A percentile compares a stretch with the other conserved stretches of the same genome.
phyloP scores from a whole-genome alignment of 2,329 filamentous ascomycete genomes.

The Ascochyta clinopodiicola region DNA sequence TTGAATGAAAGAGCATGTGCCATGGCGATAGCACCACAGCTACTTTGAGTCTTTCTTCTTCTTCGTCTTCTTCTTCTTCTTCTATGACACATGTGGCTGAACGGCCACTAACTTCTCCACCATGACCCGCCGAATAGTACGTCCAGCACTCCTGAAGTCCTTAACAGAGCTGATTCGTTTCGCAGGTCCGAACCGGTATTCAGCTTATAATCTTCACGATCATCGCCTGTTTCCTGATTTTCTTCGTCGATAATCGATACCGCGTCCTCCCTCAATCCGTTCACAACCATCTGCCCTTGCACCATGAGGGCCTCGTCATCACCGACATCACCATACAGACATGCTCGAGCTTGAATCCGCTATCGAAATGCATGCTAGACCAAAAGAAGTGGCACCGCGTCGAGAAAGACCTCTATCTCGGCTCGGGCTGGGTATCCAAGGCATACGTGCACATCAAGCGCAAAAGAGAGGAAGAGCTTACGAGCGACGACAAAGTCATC shows the following conservation, averaged over 20 bases:
- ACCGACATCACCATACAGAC: constrained; percentile 82
- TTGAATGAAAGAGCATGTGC: constrained; percentile 4
- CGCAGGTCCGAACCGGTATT: constrained; percentile 66
- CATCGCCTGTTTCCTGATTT: constrained; percentile 70
- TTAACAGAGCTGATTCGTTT: neutral
- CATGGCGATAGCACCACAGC: constrained; percentile 21
- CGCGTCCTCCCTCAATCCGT: constrained; percentile 83
- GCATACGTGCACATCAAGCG: constrained; percentile 83
- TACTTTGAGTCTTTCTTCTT: constrained; percentile 4
- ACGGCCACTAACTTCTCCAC: constrained; percentile 16
- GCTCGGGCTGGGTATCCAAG: constrained; percentile 73
- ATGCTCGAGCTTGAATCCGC: constrained; percentile 76
- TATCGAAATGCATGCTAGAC: constrained; percentile 79
- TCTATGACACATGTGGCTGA: constrained; percentile 13
- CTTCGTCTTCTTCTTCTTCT: constrained; percentile 10
- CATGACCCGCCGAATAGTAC: constrained; percentile 51
- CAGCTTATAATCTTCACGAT: constrained; percentile 73
- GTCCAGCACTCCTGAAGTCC: constrained; percentile 6
- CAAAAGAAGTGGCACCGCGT: constrained; percentile 77
- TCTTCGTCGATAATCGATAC: constrained; percentile 88
- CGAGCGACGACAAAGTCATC: constrained; percentile 76
- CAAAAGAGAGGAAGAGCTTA: constrained; percentile 85
- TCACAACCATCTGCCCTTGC: constrained; percentile 81
- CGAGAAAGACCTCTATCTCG: constrained; percentile 87
- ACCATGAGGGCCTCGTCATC: constrained; percentile 83